Conservation (phyloP, 2,329 filamentous ascomycete genomes). For the Penicillium sp. region DNA sequence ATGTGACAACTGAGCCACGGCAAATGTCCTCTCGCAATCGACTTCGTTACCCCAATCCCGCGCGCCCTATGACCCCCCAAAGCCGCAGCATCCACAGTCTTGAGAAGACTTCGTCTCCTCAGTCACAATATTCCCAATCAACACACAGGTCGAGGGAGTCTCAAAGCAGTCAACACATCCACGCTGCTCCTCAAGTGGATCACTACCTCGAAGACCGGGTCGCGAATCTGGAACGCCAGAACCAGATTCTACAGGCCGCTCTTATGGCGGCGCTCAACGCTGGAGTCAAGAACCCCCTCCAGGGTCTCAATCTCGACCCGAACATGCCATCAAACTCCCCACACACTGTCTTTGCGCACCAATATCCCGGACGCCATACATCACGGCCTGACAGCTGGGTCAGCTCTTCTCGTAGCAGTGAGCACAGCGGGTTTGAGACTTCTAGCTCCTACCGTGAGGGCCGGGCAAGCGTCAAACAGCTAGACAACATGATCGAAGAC, state of each 20-base stretch:
- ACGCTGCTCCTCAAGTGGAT: constrained; percentile 12
- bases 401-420: constrained; percentile 29
- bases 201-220: constrained; percentile 39
- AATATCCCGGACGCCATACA: constrained; percentile 14
- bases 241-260: constrained; percentile 43
- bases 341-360: constrained; percentile 13
- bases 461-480: constrained; percentile 25
- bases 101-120: constrained; percentile 24
- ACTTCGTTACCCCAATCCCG: constrained; percentile 10
- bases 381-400: constrained; percentile 31
- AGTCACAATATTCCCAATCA: constrained; percentile 24
- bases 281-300: constrained; percentile 32
- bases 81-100: constrained; percentile 16
- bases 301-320: constrained; percentile 25
- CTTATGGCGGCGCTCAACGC: constrained; percentile 41
- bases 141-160: constrained; percentile 22
- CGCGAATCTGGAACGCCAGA: constrained; percentile 41
- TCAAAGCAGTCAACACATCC: constrained; percentile 15
- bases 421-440: constrained; percentile 25
- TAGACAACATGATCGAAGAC: constrained; percentile 34
- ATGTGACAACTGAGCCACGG: constrained; percentile 13
- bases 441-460: constrained; percentile 17
- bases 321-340: constrained; percentile 22
- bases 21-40: constrained; percentile 3
- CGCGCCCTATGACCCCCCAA: constrained; percentile 25